Evolutionary conservation across 2,329 filamentous ascomycete genomes (phyloP).

Genomic region (Apiospora hydei): DNA sequence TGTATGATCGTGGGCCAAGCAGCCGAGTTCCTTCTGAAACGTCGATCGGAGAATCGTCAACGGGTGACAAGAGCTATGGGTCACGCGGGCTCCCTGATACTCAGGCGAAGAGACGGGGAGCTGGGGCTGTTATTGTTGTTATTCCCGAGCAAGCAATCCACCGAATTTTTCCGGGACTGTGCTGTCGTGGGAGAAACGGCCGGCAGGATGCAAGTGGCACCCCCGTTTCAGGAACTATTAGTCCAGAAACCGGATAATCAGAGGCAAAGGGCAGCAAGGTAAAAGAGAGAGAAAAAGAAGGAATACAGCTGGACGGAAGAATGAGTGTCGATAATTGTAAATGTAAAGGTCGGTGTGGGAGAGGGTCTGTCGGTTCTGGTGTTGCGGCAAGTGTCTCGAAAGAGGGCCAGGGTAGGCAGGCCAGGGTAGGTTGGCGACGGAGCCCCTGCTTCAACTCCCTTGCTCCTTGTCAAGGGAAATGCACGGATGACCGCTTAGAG

Average conservation of each 20-base stretch:
- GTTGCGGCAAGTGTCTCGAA: slow-evolving; percentile 31
- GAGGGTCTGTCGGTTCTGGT: slow-evolving; percentile 23
- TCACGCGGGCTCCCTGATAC: not conserved
- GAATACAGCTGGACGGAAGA: not conserved
- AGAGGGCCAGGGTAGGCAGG: slow-evolving; percentile 22
- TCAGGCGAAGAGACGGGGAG: not conserved
- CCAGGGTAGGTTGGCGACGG: slow-evolving; percentile 3
- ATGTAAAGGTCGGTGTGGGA: slow-evolving; percentile 21
- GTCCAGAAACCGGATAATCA: slow-evolving; percentile 8
- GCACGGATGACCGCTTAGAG: slow-evolving; percentile 21
- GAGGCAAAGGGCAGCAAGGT: not conserved
- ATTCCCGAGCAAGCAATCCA: not conserved
- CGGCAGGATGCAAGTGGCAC: not conserved
- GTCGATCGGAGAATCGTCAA: slow-evolving; percentile 10
- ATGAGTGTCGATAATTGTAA: slow-evolving; percentile 22
- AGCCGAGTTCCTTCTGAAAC: slow-evolving; percentile 2
- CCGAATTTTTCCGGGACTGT: not conserved
- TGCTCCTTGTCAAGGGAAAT: not conserved
- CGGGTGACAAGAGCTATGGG: not conserved
- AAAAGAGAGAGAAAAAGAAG: not conserved
- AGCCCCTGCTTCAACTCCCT: slow-evolving; percentile 22
- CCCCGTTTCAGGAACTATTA: slow-evolving; percentile 16
- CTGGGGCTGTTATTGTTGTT: slow-evolving; percentile 1
- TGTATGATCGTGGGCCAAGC: not conserved
- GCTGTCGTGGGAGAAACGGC: not conserved